phyloP scores from a whole-genome alignment of 768 basidiomycete genomes.

The Boletus sp. region DNA sequence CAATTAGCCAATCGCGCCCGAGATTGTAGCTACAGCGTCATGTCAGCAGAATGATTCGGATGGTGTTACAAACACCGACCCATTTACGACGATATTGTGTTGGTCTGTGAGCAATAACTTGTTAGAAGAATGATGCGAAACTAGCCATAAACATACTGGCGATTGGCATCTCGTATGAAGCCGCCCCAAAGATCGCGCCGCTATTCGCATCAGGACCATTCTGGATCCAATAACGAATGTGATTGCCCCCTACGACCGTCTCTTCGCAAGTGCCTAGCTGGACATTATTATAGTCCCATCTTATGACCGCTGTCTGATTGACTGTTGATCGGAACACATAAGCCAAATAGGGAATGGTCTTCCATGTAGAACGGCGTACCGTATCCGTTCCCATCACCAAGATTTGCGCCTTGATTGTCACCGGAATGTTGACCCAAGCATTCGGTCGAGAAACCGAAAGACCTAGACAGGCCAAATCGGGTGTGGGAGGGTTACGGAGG shows the following conservation, averaged over 20 bases:
- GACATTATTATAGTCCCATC: conserved; percentile 82
- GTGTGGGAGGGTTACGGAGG: neutral
- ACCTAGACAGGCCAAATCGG: conserved; percentile 33
- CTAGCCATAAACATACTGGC: conserved; percentile 41
- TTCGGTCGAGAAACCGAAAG: conserved; percentile 70
- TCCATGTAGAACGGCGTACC: conserved; percentile 40
- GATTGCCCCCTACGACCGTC: conserved; percentile 82
- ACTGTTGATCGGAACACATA: conserved; percentile 38
- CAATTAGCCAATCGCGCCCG: conserved; percentile 84
- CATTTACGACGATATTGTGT: conserved; percentile 75
- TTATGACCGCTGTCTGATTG: conserved; percentile 81
- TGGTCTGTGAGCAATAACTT: conserved; percentile 33
- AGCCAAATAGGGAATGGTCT: neutral
- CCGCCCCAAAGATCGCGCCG: conserved; percentile 72
- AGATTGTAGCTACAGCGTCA: conserved; percentile 58
- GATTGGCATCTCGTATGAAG: conserved; percentile 71
- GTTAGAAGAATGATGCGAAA: neutral
- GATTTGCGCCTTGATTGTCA: conserved; percentile 62
- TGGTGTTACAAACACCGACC: conserved; percentile 37
- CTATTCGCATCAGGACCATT: conserved; percentile 63
- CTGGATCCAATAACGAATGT: conserved; percentile 88
- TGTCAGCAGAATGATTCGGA: neutral
- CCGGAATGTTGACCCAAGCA: conserved; percentile 84
- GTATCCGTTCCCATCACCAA: conserved; percentile 80
- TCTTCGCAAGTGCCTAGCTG: conserved; percentile 84